phyloP scores from a whole-genome alignment of 192 early-diverging fungal species.

The Phycomyces nitens region DNA sequence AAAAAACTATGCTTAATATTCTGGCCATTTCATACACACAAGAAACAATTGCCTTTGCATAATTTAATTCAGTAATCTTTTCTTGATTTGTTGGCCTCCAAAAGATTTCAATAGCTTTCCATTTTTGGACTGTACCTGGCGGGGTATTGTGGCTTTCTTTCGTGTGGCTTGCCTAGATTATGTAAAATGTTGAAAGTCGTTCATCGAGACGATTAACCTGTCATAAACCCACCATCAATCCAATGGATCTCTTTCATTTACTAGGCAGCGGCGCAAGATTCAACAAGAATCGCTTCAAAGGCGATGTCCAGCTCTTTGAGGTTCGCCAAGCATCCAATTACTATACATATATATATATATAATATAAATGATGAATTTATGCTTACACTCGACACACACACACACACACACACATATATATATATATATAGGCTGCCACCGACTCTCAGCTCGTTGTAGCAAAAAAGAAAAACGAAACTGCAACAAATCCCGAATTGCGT shows the following conservation, averaged over 20 bases:
- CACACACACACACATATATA: no score
- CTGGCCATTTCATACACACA: no score
- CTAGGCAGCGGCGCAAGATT: slow-evolving; percentile 87
- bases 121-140: neutral
- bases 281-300: slow-evolving; percentile 75
- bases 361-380: neutral
- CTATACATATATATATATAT: neutral
- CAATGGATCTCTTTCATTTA: slow-evolving; percentile 82
- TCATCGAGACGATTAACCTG: neutral
- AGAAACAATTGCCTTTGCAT: no score
- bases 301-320: slow-evolving; percentile 81
- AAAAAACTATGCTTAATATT: no score
- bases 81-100: neutral
- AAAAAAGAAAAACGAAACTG: slow-evolving; percentile 6
- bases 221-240: neutral
- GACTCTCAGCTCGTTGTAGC: neutral
- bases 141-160: neutral
- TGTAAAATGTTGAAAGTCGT: neutral
- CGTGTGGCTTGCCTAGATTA: neutral
- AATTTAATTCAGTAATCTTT: no score
- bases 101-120: neutral
- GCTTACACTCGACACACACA: no score
- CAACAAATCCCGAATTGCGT: slow-evolving; percentile 21
- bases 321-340: slow-evolving; percentile 35
- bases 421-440: neutral